Evolutionary conservation across 805 yeast species (phyloP), one percentile per base, ranked within the genome.

Genomic region (Saccharomyces mikatae): DNA sequence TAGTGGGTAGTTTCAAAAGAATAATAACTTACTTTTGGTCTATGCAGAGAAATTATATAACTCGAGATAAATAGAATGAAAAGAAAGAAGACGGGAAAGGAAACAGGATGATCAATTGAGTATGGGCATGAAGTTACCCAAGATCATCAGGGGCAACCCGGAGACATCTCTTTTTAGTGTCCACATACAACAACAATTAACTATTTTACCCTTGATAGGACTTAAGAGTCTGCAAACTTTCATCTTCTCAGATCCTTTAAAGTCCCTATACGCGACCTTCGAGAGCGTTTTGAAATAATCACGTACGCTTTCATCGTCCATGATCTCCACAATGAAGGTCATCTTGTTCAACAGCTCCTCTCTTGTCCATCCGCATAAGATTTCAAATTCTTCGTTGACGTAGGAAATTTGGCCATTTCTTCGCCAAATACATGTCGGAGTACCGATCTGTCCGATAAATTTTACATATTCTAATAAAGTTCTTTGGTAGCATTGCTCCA

Each of bases 91-190:
- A 52, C 8, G 9, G 6, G 2, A 6, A 6, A 28, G 29, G 10
- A 6, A 9, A 29, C 4, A 6, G 31, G 2, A 2, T 29, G 28
- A 28, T 47, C 17, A 27, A 28, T 31, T 52, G 30, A 56, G 46
- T 28, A 89, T 84, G 0, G 97, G 98, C 62, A 92, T 74, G 67
- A 92, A 92, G 66, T 89, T 94, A 17, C 97, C 98, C 32, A 92
- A 80, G 24, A 94, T 86, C 96, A 92, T 91, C 89, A 94, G 86
- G 14, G 99, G 99, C 52, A 92, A 85, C 8, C 97, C 97, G 72
- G 94, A 92, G 17, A 92, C 95, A 67, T 92, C 98, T 67, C 97
- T 76, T 66, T 91, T 90, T 59, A 94, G 74, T 0, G 98, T 94
- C 96, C 97, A 89, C 63, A 87, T 84, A 62, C 96, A 85, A 29